phyloP scores from a whole-genome alignment of 768 basidiomycete species.

The Mycena floridula region DNA sequence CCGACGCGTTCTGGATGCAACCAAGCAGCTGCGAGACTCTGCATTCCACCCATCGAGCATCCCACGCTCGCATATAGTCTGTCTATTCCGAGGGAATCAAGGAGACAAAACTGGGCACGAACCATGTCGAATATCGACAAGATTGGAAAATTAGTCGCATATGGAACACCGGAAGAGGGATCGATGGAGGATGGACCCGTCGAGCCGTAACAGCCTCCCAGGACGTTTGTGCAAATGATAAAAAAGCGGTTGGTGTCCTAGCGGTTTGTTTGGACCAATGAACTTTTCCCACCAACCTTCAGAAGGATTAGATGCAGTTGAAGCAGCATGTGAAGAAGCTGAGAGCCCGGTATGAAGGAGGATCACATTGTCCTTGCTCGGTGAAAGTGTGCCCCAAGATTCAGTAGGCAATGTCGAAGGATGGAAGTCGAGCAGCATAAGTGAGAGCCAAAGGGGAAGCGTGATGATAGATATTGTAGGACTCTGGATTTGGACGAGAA shows the following conservation, averaged over 20 bases:
- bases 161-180: conserved; percentile 59
- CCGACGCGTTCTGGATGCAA: conserved; percentile 83
- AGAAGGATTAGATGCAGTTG: conserved; percentile 66
- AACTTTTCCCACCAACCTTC: conserved; percentile 99
- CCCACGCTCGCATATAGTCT: conserved; percentile 92
- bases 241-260: conserved; percentile 93
- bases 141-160: conserved; percentile 89
- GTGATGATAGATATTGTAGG: conserved; percentile 69
- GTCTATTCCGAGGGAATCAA: conserved; percentile 80
- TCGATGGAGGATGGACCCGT: conserved; percentile 90
- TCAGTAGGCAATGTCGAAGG: conserved; percentile 93
- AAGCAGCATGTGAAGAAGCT: conserved; percentile 91
- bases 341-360: conserved; percentile 95
- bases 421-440: conserved; percentile 49
- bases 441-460: conserved; percentile 56
- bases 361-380: conserved; percentile 78
- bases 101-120: conserved; percentile 79
- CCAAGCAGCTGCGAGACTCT: conserved; percentile 94
- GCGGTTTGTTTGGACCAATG: conserved; percentile 89
- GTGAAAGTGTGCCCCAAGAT: conserved; percentile 90
- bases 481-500: conserved; percentile 67
- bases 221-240: conserved; percentile 92
- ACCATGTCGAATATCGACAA: conserved; percentile 97
- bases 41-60: conserved; percentile 97
- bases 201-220: conserved; percentile 96